A percentile compares a stretch with the other conserved stretches of the same genome.
Evolutionary conservation across 805 yeast genomes (phyloP).

Genomic region (Priceomyces fermenticarens): DNA sequence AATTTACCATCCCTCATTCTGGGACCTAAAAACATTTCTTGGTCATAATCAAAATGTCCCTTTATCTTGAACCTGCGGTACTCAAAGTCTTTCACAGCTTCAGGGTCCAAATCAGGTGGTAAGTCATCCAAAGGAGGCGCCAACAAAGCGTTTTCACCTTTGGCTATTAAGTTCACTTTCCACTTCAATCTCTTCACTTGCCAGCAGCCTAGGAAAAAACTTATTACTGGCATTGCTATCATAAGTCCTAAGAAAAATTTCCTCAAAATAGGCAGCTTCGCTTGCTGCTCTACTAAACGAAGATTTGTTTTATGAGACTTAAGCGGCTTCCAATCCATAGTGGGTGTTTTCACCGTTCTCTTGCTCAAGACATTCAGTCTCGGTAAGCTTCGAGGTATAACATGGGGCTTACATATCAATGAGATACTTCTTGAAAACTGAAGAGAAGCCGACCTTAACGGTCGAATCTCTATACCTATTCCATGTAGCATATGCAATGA

Average conservation of each 20-base stretch:
- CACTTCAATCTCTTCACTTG: constrained; percentile 81
- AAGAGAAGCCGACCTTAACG: too few species aligned
- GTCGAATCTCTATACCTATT: too few species aligned
- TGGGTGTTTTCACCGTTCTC: constrained; percentile 53
- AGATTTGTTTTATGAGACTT: constrained; percentile 42
- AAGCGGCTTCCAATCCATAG: constrained; percentile 83
- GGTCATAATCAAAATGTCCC: constrained; percentile 78
- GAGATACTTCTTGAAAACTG: too few species aligned
- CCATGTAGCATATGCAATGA: too few species aligned
- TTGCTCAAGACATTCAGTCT: constrained; percentile 1
- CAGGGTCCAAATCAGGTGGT: constrained; percentile 65
- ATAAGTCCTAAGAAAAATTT: constrained; percentile 43
- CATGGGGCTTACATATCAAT: too few species aligned
- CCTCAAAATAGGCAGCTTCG: constrained; percentile 34
- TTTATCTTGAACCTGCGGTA: constrained; percentile 73
- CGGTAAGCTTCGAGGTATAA: too few species aligned
- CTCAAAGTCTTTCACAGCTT: constrained; percentile 69
- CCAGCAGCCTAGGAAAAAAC: constrained; percentile 91
- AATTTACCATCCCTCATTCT: constrained; percentile 61
- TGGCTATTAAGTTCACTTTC: constrained; percentile 81
- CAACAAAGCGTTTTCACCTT: constrained; percentile 78
- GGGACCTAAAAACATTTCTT: constrained; percentile 93
- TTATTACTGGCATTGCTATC: constrained; percentile 79
- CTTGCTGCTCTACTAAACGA: constrained; percentile 36
- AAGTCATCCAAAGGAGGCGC: constrained; percentile 63